Conservation (phyloP, 495 filamentous ascomycete species). For the Hypoxylon subgilvum region DNA sequence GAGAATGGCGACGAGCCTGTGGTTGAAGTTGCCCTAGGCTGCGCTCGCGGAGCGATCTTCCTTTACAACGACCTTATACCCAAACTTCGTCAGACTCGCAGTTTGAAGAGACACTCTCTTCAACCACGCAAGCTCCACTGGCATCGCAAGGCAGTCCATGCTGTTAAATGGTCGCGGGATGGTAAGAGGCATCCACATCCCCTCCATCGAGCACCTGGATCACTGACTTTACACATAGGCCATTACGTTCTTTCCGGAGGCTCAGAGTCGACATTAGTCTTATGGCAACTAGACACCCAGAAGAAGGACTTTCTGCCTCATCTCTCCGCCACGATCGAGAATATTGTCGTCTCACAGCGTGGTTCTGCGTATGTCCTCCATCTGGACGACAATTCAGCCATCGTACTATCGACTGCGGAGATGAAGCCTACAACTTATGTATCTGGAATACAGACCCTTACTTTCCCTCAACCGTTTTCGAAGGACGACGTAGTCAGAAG, state of each 20-base stretch:
- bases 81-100: conserved; percentile 50
- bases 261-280: conserved; percentile 82
- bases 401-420: conserved; percentile 88
- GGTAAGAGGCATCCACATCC: conserved; percentile 60
- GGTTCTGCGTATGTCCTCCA: conserved; percentile 82
- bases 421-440: conserved; percentile 78
- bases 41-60: conserved; percentile 73
- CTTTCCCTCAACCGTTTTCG: conserved; percentile 45
- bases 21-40: conserved; percentile 77
- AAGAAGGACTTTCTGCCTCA: conserved; percentile 83
- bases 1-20: conserved; percentile 42
- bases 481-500: conserved; percentile 52
- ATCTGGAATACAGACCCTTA: conserved; percentile 76
- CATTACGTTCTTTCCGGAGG: conserved; percentile 96
- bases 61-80: conserved; percentile 75
- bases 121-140: conserved; percentile 77
- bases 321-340: conserved; percentile 80
- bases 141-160: conserved; percentile 82
- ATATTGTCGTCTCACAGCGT: conserved; percentile 76
- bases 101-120: conserved; percentile 38
- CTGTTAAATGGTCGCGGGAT: conserved; percentile 87
- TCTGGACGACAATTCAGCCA: conserved; percentile 86
- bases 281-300: conserved; percentile 94
- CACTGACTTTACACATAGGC: conserved; percentile 61
- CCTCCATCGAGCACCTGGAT: neutral